Percentiles rank a stretch among this genome's conserved stretches.
Evolutionary conservation across 2,329 filamentous ascomycete species (phyloP).

Genomic region (Aspergillus sp.): DNA sequence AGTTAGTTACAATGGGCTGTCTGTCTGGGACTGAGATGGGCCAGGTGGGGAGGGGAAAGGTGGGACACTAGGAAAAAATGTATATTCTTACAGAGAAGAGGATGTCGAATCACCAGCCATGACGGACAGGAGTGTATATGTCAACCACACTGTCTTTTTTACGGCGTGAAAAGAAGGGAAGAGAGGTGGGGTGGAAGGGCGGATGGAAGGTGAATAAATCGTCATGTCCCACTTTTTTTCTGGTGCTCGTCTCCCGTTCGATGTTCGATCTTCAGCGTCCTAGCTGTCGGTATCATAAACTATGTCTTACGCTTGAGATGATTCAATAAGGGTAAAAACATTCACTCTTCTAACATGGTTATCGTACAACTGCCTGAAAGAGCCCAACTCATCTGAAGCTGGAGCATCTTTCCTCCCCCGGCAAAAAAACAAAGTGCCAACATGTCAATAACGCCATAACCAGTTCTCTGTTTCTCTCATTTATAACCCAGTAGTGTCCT

Average conservation of each 20-base stretch:
- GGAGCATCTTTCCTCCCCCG: not conserved
- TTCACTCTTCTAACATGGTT: not conserved
- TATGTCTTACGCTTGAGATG: not conserved
- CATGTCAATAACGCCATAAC: not conserved
- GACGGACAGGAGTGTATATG: not conserved
- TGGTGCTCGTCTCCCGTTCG: not conserved
- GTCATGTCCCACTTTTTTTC: slow-evolving; percentile 13
- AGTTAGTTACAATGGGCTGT: slow-evolving; percentile 7
- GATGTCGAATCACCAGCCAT: not conserved
- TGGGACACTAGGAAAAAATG: not conserved
- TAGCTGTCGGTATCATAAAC: too few relatives aligned
- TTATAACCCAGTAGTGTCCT: not conserved
- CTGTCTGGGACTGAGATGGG: not conserved
- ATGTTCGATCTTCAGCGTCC: not conserved
- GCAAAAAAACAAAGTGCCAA: slow-evolving; percentile 1
- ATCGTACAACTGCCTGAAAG: slow-evolving; percentile 7
- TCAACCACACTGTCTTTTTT: not conserved
- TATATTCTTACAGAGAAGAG: not conserved
- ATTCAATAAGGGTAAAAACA: not conserved
- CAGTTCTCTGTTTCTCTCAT: not conserved
- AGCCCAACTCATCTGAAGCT: not conserved
- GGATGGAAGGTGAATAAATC: not conserved
- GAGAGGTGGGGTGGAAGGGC: slow-evolving; percentile 2
- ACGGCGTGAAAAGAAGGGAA: slow-evolving; percentile 3
- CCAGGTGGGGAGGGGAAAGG: not conserved